Evolutionary conservation across 345 rosid genomes (phyloP).

Genomic region (Sisymbrium irio): DNA sequence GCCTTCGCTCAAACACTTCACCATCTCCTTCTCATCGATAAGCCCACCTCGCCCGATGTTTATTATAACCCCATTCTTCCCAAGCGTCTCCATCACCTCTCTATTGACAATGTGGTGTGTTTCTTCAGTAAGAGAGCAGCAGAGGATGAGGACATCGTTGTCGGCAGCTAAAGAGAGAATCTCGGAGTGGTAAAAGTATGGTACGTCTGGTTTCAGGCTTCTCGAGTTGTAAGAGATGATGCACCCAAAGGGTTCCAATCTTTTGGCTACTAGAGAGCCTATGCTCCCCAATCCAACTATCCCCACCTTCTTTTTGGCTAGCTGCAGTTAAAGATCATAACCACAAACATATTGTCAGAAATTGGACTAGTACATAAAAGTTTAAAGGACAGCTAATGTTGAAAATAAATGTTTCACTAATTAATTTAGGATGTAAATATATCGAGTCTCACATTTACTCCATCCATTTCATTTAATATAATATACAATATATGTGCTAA

Average conservation of each 20-base stretch:
- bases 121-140: constrained; percentile 14
- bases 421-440: neutral
- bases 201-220: neutral
- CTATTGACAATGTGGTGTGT: constrained; percentile 24
- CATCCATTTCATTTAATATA: too few relatives aligned
- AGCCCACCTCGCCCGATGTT: constrained; percentile 19
- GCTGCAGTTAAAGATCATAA: neutral
- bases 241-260: constrained; percentile 25
- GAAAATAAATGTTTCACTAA: neutral
- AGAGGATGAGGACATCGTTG: constrained; percentile 12
- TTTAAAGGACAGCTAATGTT: too few relatives aligned
- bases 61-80: constrained; percentile 15
- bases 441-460: too few relatives aligned
- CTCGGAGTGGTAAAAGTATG: constrained; percentile 4
- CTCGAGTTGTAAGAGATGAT: constrained; percentile 20
- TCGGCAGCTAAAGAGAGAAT: constrained; percentile 18
- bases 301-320: constrained; percentile 11
- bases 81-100: constrained; percentile 24
- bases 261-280: constrained; percentile 15
- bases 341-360: neutral
- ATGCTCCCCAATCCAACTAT: constrained; percentile 22
- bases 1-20: constrained; percentile 47
- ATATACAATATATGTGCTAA: too few relatives aligned
- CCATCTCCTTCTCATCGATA: constrained; percentile 47
- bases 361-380: too few relatives aligned